These are phyloP conservation scores for Zopfia rhizophila DNA, from an alignment of 2,329 filamentous ascomycete genomes.

Conservation along the genomic window DNA sequence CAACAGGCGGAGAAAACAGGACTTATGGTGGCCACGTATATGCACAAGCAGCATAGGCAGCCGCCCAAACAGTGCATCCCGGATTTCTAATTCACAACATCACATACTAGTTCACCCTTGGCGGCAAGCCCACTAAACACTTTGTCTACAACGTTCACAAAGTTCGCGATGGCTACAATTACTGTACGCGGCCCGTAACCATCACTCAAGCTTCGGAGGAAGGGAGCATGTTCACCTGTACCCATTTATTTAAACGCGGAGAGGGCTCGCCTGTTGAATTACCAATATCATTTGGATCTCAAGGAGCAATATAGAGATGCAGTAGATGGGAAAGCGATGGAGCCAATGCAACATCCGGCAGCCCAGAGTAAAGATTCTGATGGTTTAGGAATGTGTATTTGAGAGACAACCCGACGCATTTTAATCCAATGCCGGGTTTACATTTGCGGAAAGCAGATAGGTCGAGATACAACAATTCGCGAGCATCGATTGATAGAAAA, in stretches of 20 bases:
- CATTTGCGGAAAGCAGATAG: conserved; percentile 65
- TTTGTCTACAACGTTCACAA: conserved; percentile 63
- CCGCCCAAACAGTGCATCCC: conserved; percentile 62
- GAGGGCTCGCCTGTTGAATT: conserved; percentile 47
- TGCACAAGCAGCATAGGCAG: conserved; percentile 67
- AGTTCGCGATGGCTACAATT: conserved; percentile 63
- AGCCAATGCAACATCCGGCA: conserved; percentile 36
- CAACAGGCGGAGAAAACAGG: conserved; percentile 51
- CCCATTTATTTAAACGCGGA: conserved; percentile 63
- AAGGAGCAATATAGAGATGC: conserved; percentile 47
- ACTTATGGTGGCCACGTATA: conserved; percentile 68
- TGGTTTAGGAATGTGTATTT: conserved; percentile 43
- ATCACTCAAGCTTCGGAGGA: conserved; percentile 59
- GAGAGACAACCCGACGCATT: conserved; percentile 43
- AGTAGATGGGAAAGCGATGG: conserved; percentile 45
- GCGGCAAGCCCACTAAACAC: conserved; percentile 58
- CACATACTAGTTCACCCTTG: conserved; percentile 63
- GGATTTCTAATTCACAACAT: conserved; percentile 64
- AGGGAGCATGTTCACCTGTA: conserved; percentile 62
- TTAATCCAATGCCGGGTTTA: conserved; percentile 57
- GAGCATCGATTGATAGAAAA: conserved; percentile 46
- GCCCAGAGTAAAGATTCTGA: conserved; percentile 36
- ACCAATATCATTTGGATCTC: conserved; percentile 49
- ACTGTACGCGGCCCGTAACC: conserved; percentile 63
- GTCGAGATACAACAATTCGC: conserved; percentile 57